A percentile compares a stretch with the other conserved stretches of the same genome.
Conservation (phyloP, 2,329 filamentous ascomycete species). For the Penicillium sp. region DNA sequence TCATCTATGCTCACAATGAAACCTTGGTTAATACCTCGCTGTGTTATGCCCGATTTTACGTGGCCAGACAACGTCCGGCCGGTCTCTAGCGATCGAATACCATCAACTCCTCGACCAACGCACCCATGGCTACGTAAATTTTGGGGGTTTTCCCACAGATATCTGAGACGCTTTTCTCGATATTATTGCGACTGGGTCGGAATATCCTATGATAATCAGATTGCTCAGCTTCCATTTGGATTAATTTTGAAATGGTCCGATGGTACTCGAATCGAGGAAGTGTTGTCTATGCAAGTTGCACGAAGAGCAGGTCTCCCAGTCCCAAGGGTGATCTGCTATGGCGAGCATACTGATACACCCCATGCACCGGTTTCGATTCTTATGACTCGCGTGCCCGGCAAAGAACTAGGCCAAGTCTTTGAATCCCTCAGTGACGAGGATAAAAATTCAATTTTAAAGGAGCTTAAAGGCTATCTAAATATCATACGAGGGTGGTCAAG, state of each 20-base stretch:
- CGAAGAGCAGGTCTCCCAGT: constrained; percentile 31
- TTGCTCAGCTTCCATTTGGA: constrained; percentile 38
- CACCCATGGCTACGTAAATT: constrained; percentile 19
- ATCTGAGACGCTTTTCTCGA: constrained; percentile 29
- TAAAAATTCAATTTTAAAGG: constrained; percentile 24
- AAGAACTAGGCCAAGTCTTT: constrained; percentile 32
- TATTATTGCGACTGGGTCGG: constrained; percentile 32
- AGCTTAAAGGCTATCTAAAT: constrained; percentile 33
- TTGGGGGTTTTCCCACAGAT: constrained; percentile 31
- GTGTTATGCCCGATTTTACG: constrained; percentile 20
- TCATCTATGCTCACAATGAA: background rate
- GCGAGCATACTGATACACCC: constrained; percentile 33
- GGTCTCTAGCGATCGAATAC: constrained; percentile 17
- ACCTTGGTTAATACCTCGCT: constrained; percentile 6
- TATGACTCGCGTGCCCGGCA: constrained; percentile 40
- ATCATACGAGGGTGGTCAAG: constrained; percentile 34
- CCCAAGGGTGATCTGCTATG: constrained; percentile 34
- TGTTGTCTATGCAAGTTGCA: constrained; percentile 33
- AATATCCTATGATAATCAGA: constrained; percentile 31
- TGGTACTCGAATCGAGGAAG: constrained; percentile 36
- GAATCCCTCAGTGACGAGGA: constrained; percentile 29
- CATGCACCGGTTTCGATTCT: constrained; percentile 37
- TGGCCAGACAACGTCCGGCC: constrained; percentile 14
- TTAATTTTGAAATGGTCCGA: constrained; percentile 41
- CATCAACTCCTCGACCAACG: constrained; percentile 21